Percentiles rank a stretch among this genome's conserved stretches.
These are phyloP conservation scores for Pyracantha coccinea DNA, from an alignment of 331 rosid species.

Conservation along the genomic window DNA sequence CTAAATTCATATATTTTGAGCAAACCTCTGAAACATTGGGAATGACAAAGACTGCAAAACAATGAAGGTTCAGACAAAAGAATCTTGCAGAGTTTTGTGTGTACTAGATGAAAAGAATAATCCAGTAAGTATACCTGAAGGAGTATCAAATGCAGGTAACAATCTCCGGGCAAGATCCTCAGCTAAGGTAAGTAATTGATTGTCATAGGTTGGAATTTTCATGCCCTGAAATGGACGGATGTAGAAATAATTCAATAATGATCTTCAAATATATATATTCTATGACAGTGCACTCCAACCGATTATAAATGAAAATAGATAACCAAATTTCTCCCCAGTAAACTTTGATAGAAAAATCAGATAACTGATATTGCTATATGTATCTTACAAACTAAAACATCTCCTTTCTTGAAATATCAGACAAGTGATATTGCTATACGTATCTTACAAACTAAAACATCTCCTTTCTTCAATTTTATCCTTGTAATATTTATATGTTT, in stretches of 20 bases:
- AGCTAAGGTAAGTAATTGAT: conserved; percentile 73
- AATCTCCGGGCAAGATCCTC: conserved; percentile 90
- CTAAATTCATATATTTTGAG: background rate
- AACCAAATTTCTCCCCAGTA: background rate
- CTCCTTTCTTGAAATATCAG: no score
- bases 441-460: background rate
- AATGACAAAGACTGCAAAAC: conserved; percentile 1
- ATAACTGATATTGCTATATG: background rate
- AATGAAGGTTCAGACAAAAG: conserved; percentile 5
- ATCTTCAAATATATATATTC: background rate
- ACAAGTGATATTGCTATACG: background rate
- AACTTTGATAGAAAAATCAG: background rate
- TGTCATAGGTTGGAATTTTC: conserved; percentile 75
- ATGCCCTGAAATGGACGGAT: conserved; percentile 52
- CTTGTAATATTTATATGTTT: background rate
- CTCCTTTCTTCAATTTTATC: background rate
- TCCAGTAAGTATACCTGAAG: conserved; percentile 59
- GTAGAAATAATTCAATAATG: background rate
- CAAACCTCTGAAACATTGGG: background rate
- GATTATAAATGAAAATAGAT: no score
- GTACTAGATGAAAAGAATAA: background rate
- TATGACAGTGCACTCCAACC: background rate
- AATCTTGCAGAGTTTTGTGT: background rate
- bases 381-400: background rate
- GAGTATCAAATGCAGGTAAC: conserved; percentile 96